A percentile compares a stretch with the other conserved stretches of the same genome.
Evolutionary conservation across 208 protist genomes (phyloP).

Genomic region (Borovskyia barvae): DNA sequence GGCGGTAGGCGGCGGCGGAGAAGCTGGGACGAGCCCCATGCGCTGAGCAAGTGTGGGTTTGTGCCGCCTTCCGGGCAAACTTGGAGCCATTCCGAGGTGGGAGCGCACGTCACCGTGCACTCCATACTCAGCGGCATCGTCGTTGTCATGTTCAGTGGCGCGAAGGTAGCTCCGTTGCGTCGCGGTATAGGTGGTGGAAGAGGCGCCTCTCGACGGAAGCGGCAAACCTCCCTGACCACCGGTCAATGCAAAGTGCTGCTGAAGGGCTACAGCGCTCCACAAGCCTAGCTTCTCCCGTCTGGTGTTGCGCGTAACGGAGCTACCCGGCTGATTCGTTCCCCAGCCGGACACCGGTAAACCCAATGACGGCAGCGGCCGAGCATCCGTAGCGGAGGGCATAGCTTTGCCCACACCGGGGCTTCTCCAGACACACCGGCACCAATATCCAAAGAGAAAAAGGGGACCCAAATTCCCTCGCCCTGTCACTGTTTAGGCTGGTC

Average conservation of each 20-base stretch:
- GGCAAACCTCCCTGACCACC: constrained; percentile 28
- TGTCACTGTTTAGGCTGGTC: no score
- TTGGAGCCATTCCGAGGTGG: constrained; percentile 12
- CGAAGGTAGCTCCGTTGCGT: not conserved
- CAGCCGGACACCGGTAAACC: constrained; percentile 32
- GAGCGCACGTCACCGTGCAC: constrained; percentile 8
- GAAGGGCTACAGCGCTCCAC: constrained; percentile 86
- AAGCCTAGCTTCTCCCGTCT: constrained; percentile 61
- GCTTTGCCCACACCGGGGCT: no score
- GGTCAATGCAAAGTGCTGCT: constrained; percentile 73
- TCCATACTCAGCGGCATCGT: no score
- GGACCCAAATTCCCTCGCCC: no score
- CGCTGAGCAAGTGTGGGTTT: constrained; percentile 76
- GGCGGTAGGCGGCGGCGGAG: constrained; percentile 55
- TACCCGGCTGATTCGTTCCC: constrained; percentile 12
- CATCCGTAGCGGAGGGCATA: not conserved
- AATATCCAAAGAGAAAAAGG: no score
- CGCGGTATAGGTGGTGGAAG: no score
- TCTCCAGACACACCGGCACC: not conserved
- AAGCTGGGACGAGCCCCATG: constrained; percentile 77
- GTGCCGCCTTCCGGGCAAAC: constrained; percentile 28
- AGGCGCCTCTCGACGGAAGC: constrained; percentile 4
- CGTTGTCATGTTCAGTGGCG: not conserved
- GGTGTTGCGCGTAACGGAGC: constrained; percentile 1
- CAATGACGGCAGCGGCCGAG: constrained; percentile 33